Conservation (phyloP, 2,329 filamentous ascomycete species). For the Colletotrichum phormii region DNA sequence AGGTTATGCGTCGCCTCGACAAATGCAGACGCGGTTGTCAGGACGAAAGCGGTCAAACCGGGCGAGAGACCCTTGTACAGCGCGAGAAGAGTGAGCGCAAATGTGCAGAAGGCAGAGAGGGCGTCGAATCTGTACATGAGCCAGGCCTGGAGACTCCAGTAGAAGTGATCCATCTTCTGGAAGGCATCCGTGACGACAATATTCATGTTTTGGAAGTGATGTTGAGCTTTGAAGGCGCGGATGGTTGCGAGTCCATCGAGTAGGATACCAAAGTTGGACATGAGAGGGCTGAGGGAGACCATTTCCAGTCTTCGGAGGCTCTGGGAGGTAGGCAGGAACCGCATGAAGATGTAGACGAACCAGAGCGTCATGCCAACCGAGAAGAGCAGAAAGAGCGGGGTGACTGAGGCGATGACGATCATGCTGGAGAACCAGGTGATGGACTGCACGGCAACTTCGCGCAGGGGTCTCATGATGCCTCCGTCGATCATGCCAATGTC, state of each 20-base stretch:
- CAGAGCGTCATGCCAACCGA: conserved; percentile 73
- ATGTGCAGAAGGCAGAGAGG: conserved; percentile 79
- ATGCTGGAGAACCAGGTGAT: conserved; percentile 81
- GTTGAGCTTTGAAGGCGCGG: conserved; percentile 82
- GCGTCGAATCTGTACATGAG: conserved; percentile 82
- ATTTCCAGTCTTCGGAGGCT: conserved; percentile 87
- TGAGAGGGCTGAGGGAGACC: conserved; percentile 87
- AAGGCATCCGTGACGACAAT: conserved; percentile 87
- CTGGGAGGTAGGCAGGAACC: conserved; percentile 86
- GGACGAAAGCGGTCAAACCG: conserved; percentile 85
- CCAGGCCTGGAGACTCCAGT: conserved; percentile 91
- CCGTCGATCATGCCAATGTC: conserved; percentile 93
- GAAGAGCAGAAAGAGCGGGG: conserved; percentile 80
- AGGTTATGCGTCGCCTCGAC: conserved; percentile 78
- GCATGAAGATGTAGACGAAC: conserved; percentile 80
- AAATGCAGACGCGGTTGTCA: conserved; percentile 77
- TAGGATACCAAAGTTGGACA: conserved; percentile 92
- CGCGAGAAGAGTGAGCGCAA: conserved; percentile 79
- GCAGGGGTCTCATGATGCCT: conserved; percentile 81
- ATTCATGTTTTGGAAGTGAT: conserved; percentile 83
- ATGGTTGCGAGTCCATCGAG: conserved; percentile 89
- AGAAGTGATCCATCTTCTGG: conserved; percentile 96
- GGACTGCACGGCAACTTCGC: conserved; percentile 75
- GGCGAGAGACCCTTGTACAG: conserved; percentile 80
- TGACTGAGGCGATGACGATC: conserved; percentile 81